A percentile compares a stretch with the other conserved stretches of the same genome.
Conservation (phyloP, 495 filamentous ascomycete genomes). For the Lophiotrema nucula region DNA sequence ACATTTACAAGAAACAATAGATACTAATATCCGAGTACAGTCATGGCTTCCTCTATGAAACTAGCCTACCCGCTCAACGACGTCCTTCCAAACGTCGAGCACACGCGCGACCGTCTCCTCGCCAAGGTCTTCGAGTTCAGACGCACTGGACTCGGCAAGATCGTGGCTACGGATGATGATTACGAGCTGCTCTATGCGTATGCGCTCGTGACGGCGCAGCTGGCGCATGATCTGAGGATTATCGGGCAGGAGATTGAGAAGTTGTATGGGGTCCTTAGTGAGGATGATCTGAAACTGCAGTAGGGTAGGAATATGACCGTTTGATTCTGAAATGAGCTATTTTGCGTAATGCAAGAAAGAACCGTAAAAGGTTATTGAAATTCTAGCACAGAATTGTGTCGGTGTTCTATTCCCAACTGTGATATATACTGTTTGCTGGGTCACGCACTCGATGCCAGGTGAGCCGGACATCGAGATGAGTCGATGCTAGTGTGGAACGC, state of each 20-base stretch:
- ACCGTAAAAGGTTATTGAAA: too few species aligned
- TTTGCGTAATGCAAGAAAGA: neutral
- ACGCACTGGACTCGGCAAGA: conserved; percentile 58
- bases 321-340: too few species aligned
- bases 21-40: conserved; percentile 45
- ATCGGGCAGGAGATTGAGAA: conserved; percentile 67
- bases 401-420: too few species aligned
- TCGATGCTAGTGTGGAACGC: too few species aligned
- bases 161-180: conserved; percentile 61
- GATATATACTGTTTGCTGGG: too few species aligned
- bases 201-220: conserved; percentile 64
- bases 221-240: conserved; percentile 66
- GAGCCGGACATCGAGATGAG: too few species aligned
- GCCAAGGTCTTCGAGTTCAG: conserved; percentile 86
- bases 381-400: too few species aligned
- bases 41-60: conserved; percentile 88
- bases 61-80: conserved; percentile 90
- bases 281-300: conserved; percentile 69
- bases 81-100: conserved; percentile 75
- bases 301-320: conserved; percentile 30
- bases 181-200: conserved; percentile 73
- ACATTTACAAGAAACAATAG: neutral
- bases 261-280: conserved; percentile 73
- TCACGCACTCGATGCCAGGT: too few species aligned
- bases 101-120: conserved; percentile 78